phyloP scores from a whole-genome alignment of 1,284 basidiomycete genomes.

The Lentinula novae-zelandiae region DNA sequence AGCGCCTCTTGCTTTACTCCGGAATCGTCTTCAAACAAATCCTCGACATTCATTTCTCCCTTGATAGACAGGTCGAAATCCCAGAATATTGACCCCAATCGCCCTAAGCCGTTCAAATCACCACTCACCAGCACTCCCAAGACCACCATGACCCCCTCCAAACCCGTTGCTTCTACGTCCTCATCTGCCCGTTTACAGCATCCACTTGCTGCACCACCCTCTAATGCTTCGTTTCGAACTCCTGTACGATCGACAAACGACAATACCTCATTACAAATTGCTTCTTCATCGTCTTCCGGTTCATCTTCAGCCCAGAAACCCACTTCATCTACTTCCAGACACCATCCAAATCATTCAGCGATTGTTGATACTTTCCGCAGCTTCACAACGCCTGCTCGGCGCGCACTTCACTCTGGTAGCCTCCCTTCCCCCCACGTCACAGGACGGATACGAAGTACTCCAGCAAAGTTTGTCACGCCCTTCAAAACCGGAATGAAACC shows the following conservation, averaged over 20 bases:
- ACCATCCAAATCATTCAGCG: not conserved
- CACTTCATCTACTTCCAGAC: conserved; percentile 20
- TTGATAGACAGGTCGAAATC: conserved; percentile 21
- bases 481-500: conserved; percentile 63
- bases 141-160: conserved; percentile 12
- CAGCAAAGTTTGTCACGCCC: conserved; percentile 59
- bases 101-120: conserved; percentile 53
- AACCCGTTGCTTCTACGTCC: conserved; percentile 6
- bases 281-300: not conserved
- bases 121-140: conserved; percentile 35
- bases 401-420: conserved; percentile 6
- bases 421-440: not conserved
- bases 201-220: conserved; percentile 19
- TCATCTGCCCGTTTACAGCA: conserved; percentile 20
- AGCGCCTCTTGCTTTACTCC: conserved; percentile 19
- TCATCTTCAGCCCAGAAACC: conserved; percentile 10
- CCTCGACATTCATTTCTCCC: conserved; percentile 17
- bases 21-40: not conserved
- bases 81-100: conserved; percentile 21
- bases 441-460: conserved; percentile 23
- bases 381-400: conserved; percentile 19
- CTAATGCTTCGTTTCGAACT: conserved; percentile 14
- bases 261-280: not conserved
- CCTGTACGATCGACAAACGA: conserved; percentile 12
- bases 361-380: conserved; percentile 21